A percentile compares a stretch with the other conserved stretches of the same genome.
Evolutionary conservation across 2,329 filamentous ascomycete species (phyloP).

Genomic region (Nemania serpens): DNA sequence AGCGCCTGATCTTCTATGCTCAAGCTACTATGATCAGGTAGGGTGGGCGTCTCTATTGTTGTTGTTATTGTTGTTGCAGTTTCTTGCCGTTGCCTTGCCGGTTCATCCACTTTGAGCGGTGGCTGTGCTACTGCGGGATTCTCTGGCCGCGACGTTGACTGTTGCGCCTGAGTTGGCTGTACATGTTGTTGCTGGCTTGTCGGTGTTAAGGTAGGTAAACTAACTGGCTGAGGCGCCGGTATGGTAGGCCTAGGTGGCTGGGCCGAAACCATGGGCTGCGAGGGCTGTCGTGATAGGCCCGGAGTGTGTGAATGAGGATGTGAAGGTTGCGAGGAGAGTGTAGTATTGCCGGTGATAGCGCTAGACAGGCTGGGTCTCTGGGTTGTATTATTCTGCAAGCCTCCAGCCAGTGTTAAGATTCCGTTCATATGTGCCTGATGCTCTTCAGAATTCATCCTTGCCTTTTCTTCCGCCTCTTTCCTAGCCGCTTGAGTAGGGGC

Average conservation of each 20-base stretch:
- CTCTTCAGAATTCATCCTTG: slow-evolving; percentile 61
- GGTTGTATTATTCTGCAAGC: slow-evolving; percentile 49
- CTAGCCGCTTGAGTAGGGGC: slow-evolving; percentile 75
- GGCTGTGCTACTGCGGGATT: slow-evolving; percentile 5
- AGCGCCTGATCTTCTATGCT: slow-evolving; percentile 39
- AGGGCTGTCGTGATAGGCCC: slow-evolving; percentile 28
- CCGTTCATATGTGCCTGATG: slow-evolving; percentile 64
- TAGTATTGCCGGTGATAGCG: slow-evolving; percentile 27
- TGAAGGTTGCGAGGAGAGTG: slow-evolving; percentile 29
- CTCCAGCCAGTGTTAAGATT: slow-evolving; percentile 60
- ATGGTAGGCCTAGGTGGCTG: slow-evolving; percentile 37
- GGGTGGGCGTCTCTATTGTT: slow-evolving; percentile 11
- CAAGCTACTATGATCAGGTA: slow-evolving; percentile 30
- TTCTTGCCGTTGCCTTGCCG: slow-evolving; percentile 19
- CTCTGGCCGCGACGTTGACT: slow-evolving; percentile 17
- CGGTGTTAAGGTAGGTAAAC: slow-evolving; percentile 36
- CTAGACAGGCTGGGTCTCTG: slow-evolving; percentile 30
- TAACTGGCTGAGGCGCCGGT: slow-evolving; percentile 40
- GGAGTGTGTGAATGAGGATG: slow-evolving; percentile 33
- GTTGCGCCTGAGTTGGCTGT: slow-evolving; percentile 11
- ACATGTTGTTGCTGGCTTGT: slow-evolving; percentile 29
- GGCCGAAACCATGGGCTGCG: slow-evolving; percentile 26
- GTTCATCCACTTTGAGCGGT: slow-evolving; percentile 11
- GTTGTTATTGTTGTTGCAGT: slow-evolving; percentile 2
- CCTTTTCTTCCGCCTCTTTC: slow-evolving; percentile 69